Evolutionary conservation across 2,329 filamentous ascomycete genomes (phyloP), one percentile per base, ranked within the genome.

Genomic region (Aureobasidium musti): DNA sequence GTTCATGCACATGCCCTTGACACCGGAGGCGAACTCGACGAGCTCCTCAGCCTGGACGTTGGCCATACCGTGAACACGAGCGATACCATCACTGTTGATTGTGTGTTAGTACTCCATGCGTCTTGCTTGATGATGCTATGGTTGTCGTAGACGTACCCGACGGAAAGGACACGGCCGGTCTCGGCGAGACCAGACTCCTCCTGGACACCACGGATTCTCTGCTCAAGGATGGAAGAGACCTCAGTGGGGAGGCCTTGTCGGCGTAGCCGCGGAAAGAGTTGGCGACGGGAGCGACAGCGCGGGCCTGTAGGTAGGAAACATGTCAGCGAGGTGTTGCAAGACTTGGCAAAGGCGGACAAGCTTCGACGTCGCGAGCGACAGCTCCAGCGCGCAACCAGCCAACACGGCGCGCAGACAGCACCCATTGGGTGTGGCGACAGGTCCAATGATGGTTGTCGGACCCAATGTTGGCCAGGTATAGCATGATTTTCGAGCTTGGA

Each of bases 1-100:
- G 91, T 99, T 99, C 94, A 99, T 98, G 91, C 94, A 98, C 95
- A 99, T 99, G 83, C 95, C 95, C 90, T 98, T 98, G 84, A 98
- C 95, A 82, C 95, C 95, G 73, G 95, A 99, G 78, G 95, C 92
- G 86, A 99, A 99, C 93, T 99, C 95, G 81, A 99, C 95, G 81
- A 99, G 91, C 87, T 99, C 95, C 86, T 99, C 95, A 77, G 95
- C 94, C 88, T 99, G 95, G 84, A 99, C 95, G 82, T 99, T 99
- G 91, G 88, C 91, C 92, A 99, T 93, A 81, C 95, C 95, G 84
- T 99, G 93, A 76, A 99, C 94, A 93, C 95, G 94, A 81, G 95
- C 95, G 80, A 99, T 99, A 96, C 95, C 95, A 86, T 99, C 95
- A 95, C 95, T 98, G 76, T 81, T 68, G 65, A 67, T 66, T 70